Evolutionary conservation across 164 flowering plant species (phyloP), one percentile per base, ranked within the genome.

Genomic region (Warburgia ugandensis): DNA sequence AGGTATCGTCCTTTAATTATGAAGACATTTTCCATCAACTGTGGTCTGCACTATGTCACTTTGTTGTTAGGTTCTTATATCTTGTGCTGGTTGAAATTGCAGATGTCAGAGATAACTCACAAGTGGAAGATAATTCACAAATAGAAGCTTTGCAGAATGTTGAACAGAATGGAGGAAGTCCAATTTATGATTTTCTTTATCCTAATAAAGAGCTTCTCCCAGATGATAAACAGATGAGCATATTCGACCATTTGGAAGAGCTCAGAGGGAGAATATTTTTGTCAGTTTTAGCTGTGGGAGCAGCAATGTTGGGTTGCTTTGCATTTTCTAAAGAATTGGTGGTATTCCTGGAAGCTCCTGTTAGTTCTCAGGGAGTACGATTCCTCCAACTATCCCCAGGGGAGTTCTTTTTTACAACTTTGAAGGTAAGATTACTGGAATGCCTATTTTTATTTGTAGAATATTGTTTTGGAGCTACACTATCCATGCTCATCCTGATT

Each of bases 201-300:
- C 99, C 96, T 23, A 62, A 61, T 63, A 83, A 92, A 64, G 99
- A 88, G 65, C 85, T 81, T 23, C 89, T 92, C 8, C 96, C 99
- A 4, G 96, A 92, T 71, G 99, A 92, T 56, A 75, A 76, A 65
- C 95, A 92, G 65, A 88, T 92, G 99, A 83, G 68, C 54, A 39
- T 92, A 66, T 92, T 76, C 65, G 96, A 92, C 72, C 96, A 92
- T 70, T 68, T 92, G 14, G 99, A 92, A 68, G 99, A 92, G 77
- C 70, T 92, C 47, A 83, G 99, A 1, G 52, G 78, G 68, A 77
- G 99, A 68, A 54, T 92, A 52, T 84, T 92, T 63, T 71, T 84
- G 22, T 88, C 96, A 31, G 89, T 86, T 65, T 67, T 88, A 72
- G 96, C 94, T n/a, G 94, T 83, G 59, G 96, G 96, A 58, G 95